A percentile compares a stretch with the other conserved stretches of the same genome.
Conservation (phyloP, 2,329 filamentous ascomycete genomes). For the Alternaria postmessia region DNA sequence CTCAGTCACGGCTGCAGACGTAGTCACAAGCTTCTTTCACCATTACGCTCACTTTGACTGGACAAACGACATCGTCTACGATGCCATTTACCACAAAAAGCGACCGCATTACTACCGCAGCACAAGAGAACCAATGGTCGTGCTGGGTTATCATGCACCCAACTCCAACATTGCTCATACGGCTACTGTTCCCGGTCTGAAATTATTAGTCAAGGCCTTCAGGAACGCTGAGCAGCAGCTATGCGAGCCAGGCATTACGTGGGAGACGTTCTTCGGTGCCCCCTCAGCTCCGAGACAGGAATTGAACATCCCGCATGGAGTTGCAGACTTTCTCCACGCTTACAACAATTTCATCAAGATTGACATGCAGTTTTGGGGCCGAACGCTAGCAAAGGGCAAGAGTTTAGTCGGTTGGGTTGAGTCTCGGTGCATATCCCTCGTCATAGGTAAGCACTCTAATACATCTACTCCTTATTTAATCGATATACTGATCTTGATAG, state of each 20-base stretch:
- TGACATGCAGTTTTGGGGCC: slow-evolving; percentile 71
- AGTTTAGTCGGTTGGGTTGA: slow-evolving; percentile 70
- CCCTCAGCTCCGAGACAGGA: neutral
- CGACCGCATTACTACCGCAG: slow-evolving; percentile 61
- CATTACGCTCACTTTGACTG: slow-evolving; percentile 71
- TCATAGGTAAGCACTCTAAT: slow-evolving; percentile 60
- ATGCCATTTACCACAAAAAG: slow-evolving; percentile 63
- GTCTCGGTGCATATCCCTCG: slow-evolving; percentile 64
- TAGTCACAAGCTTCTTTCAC: slow-evolving; percentile 68
- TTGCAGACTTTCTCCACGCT: slow-evolving; percentile 58
- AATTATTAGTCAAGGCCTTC: slow-evolving; percentile 62
- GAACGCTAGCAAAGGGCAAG: slow-evolving; percentile 63
- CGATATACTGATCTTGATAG: slow-evolving; percentile 46
- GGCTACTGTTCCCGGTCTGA: slow-evolving; percentile 63
- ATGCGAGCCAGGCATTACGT: slow-evolving; percentile 33
- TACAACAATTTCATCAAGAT: slow-evolving; percentile 68
- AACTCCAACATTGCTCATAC: slow-evolving; percentile 67
- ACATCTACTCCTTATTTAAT: no score
- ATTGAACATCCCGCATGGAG: slow-evolving; percentile 5
- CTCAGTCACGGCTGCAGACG: slow-evolving; percentile 57
- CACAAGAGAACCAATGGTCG: slow-evolving; percentile 67
- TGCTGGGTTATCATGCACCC: slow-evolving; percentile 70
- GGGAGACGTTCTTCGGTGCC: slow-evolving; percentile 37
- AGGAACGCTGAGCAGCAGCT: slow-evolving; percentile 56
- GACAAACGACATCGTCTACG: slow-evolving; percentile 62